Evolutionary conservation across 805 yeast species (phyloP).

Genomic region (Myxozyma sirexii): DNA sequence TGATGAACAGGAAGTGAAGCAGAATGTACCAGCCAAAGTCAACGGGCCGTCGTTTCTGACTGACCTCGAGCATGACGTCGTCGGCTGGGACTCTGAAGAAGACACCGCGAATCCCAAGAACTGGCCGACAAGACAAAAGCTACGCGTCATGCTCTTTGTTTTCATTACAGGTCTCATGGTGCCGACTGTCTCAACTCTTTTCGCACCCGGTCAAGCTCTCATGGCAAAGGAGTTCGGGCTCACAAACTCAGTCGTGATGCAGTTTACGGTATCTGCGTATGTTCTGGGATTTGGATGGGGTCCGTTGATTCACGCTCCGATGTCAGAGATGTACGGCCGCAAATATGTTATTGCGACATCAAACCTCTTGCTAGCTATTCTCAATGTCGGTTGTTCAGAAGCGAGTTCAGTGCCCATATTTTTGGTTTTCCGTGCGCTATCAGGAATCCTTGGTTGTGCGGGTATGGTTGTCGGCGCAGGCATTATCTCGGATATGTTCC

Average conservation of each 20-base stretch:
- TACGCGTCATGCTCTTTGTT: slow-evolving; percentile 43
- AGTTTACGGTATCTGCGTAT: slow-evolving; percentile 27
- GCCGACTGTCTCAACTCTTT: slow-evolving; percentile 28
- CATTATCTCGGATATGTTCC: slow-evolving; percentile 30
- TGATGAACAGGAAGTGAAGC: not conserved
- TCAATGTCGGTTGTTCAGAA: slow-evolving; percentile 32
- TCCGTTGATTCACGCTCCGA: slow-evolving; percentile 31
- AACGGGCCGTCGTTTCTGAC: slow-evolving; percentile 8
- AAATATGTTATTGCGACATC: slow-evolving; percentile 26
- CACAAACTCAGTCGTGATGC: slow-evolving; percentile 18
- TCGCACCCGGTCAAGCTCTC: slow-evolving; percentile 32
- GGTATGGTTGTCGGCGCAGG: slow-evolving; percentile 34
- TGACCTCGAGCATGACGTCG: slow-evolving; percentile 23
- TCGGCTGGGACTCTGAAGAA: slow-evolving; percentile 39
- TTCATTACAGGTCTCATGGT: slow-evolving; percentile 30
- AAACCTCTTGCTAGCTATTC: slow-evolving; percentile 17
- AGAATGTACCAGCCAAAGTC: not conserved
- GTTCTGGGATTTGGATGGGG: slow-evolving; percentile 35
- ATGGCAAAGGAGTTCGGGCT: slow-evolving; percentile 43
- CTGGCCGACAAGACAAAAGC: slow-evolving; percentile 42
- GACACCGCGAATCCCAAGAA: slow-evolving; percentile 48
- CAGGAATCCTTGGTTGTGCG: slow-evolving; percentile 31
- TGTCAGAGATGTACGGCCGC: slow-evolving; percentile 32
- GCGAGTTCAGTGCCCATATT: slow-evolving; percentile 22
- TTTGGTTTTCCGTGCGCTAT: slow-evolving; percentile 25